Base-by-base conservation (phyloP, 192 early-diverging fungal genomes). In the Coemansia sp. region DNA sequence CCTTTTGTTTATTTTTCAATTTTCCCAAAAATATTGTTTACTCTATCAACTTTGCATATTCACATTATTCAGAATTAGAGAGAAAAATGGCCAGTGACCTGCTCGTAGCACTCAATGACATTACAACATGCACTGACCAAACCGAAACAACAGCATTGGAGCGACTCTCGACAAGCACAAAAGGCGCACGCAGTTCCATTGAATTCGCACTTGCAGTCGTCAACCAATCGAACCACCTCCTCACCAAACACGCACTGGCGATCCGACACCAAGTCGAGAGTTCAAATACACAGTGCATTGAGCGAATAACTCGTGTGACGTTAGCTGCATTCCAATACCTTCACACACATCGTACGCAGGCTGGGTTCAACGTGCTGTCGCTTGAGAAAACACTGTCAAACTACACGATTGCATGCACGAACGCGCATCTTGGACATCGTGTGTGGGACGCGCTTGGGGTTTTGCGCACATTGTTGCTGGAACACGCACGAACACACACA, bases 371-470 rank as follows among this genome's bases (percentile, higher is more conserved):
- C 12, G 68, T 59, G 23, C 61, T 80, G 51, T 64, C 71, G 21
- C 68, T 80, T 3, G 77, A 80, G 48, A 74, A 74, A 37, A 80
- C 77, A 34, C 60, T 80, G 49, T 69, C 68, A 1, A 80, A 80
- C 44, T 70, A 67, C 57, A 57, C 46, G 0, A 74, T 68, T 5
- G 71, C 71, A 0, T 80, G 77, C 5, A 56, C 64, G n/a, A 80
- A 80, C 23, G 67, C 71, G 4, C 77, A 74, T 40, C 25, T 80
- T 2, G 71, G 77, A 2, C 2, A 51, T 40, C 44, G 50, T 3
- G 49, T 68, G 22, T 73, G 71, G 71, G 68, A 80, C 17, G 53
- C 56, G 11, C 58, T 80, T 67, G 56, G 48, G 25, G 37, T 80
- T 4, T 21, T 74, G 31, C 64, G 71, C 10, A 40, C 25, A 11